phyloP scores from a whole-genome alignment of 305 asterid genomes.

The Fraxinus paxiana region DNA sequence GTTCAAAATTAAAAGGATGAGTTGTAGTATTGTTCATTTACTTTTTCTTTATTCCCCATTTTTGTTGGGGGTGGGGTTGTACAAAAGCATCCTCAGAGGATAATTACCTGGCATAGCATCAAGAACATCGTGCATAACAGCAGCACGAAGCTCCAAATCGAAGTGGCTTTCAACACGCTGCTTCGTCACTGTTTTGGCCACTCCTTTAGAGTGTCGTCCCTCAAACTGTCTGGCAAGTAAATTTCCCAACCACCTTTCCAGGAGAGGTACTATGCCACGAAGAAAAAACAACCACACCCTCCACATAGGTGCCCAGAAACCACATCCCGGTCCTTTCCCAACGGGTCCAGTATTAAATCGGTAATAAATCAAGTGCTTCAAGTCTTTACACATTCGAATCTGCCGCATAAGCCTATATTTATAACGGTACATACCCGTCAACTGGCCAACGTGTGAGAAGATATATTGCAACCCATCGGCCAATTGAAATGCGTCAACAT shows the following conservation, averaged over 20 bases:
- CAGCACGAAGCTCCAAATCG: conserved; percentile 98
- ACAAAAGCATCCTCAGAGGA: background rate
- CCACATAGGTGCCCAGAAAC: conserved; percentile 99
- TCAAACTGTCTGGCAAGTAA: conserved; percentile 95
- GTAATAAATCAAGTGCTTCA: conserved; percentile 95
- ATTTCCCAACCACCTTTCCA: conserved; percentile 98
- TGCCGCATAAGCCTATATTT: conserved; percentile 98
- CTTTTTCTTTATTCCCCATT: background rate
- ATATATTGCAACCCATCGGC: conserved; percentile 98
- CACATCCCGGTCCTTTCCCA: conserved; percentile 99
- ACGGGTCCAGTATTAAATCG: conserved; percentile 98
- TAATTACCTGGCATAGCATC: conserved; percentile 95
- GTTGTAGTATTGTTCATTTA: background rate
- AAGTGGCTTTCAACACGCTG: conserved; percentile 99
- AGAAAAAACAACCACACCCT: conserved; percentile 99
- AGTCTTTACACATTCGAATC: conserved; percentile 97
- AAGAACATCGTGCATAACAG: conserved; percentile 98
- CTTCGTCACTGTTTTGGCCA: conserved; percentile 96
- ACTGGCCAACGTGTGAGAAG: conserved; percentile 96
- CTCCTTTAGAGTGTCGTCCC: conserved; percentile 97
- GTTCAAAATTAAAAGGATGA: background rate
- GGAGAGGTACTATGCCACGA: conserved; percentile 95
- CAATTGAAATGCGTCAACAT: conserved; percentile 97
- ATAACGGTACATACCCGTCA: conserved; percentile 97
- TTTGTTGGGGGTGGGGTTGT: background rate